Base-by-base conservation (phyloP, 805 yeast species). In the Ogataea degrootiae region DNA sequence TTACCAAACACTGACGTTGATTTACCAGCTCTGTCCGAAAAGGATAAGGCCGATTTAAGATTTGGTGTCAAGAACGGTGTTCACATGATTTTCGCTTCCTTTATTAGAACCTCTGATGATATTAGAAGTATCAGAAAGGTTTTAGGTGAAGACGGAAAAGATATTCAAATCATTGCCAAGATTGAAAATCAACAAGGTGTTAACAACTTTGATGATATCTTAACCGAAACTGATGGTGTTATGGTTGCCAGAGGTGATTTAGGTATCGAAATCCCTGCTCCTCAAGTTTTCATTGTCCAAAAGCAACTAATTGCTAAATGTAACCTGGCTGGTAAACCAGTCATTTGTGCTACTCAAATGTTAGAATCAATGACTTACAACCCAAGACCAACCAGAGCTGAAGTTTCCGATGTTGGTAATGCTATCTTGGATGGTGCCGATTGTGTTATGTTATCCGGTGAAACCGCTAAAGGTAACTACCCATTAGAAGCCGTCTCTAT, bases 241-340 rank as follows among this genome's bases (percentile, higher is more conserved):
- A 94, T 94, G 99, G 98, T 94, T 71, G 99, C 99, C 66, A 86
- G 99, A 77, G 99, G 99, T 80, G 99, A 94, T 73, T 81, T 94
- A 65, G 99, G 99, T 81, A 94, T 94, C 67, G 99, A 94, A 79
- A 94, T 94, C 66, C 98, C 98, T 59, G 98, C 99, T 58, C 92
- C 97, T 57, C 95, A 91, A 77, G 99, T 94, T 55, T 91, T 94
- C 72, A 90, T 94, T 63, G 98, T 91, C 62, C 99, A 94, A 79
- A 94, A 94, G 82, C 96, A 91, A 79, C 80, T 94, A 76, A 92
- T 94, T 70, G 98, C 99, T 68, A 94, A 94, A 79, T 94, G 96
- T 81, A 95, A 94, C 85, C 77, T 92, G 70, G 98, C 96, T 59
- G 99, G 97, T 72, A 94, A 94, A 83, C 99, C 99, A 67, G 97